Conservation (phyloP, 805 yeast genomes). For the Saturnispora kantuleensis region DNA sequence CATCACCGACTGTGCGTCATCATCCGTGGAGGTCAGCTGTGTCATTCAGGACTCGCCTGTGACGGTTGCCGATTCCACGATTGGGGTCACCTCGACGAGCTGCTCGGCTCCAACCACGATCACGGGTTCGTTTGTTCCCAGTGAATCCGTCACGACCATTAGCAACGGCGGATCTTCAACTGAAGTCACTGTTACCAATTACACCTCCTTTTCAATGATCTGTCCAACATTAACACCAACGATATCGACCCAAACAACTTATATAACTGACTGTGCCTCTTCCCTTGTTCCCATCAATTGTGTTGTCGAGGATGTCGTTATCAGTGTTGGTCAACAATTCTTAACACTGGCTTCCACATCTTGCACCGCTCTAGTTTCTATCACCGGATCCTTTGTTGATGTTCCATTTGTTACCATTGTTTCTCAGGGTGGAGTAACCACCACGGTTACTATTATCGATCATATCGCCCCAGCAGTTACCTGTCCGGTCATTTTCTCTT, state of each 20-base stretch:
- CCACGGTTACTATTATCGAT: slow-evolving; percentile 5
- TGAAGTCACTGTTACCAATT: background rate
- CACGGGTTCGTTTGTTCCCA: background rate
- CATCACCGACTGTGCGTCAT: background rate
- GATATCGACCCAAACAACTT: slow-evolving; percentile 2
- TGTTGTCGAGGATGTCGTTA: background rate
- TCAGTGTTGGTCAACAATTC: background rate
- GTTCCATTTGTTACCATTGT: background rate
- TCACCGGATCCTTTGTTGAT: slow-evolving; percentile 9
- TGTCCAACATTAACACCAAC: slow-evolving; percentile 4
- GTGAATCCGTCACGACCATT: background rate
- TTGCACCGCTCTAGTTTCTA: slow-evolving; percentile 2
- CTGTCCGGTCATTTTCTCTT: background rate
- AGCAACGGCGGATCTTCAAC: background rate
- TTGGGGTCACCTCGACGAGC: slow-evolving; percentile 1
- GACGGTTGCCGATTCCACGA: background rate
- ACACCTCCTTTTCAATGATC: background rate
- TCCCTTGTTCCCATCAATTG: background rate
- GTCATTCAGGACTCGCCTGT: background rate
- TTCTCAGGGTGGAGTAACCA: background rate
- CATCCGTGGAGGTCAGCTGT: background rate
- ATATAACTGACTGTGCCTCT: background rate
- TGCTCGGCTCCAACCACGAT: background rate
- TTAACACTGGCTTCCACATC: slow-evolving; percentile 4
- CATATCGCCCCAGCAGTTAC: slow-evolving; percentile 5